phyloP scores from a whole-genome alignment of 2,329 filamentous ascomycete genomes.

The Periglandula ipomoeae region DNA sequence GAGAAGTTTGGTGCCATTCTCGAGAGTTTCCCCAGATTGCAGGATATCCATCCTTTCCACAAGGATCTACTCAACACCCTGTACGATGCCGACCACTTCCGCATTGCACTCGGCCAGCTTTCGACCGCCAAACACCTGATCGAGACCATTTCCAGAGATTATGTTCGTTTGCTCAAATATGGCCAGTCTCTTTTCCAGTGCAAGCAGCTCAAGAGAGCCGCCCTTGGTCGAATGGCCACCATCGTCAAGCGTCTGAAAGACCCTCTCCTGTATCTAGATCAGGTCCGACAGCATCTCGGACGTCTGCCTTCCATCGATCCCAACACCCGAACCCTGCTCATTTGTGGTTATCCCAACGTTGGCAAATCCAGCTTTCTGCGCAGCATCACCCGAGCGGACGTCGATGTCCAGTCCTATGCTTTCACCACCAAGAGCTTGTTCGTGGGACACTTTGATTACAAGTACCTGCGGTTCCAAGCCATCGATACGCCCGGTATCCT shows the following conservation, averaged over 20 bases:
- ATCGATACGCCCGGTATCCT: constrained; percentile 98
- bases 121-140: constrained; percentile 95
- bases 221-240: constrained; percentile 95
- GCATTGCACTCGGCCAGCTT: constrained; percentile 90
- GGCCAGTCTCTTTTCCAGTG: constrained; percentile 96
- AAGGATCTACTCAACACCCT: constrained; percentile 80
- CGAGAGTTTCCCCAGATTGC: constrained; percentile 83
- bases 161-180: constrained; percentile 87
- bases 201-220: constrained; percentile 96
- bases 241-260: constrained; percentile 93
- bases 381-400: constrained; percentile 87
- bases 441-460: constrained; percentile 96
- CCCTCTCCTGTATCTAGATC: constrained; percentile 88
- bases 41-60: constrained; percentile 94
- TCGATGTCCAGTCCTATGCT: constrained; percentile 94
- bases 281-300: constrained; percentile 84
- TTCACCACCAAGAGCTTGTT: constrained; percentile 98
- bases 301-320: constrained; percentile 98
- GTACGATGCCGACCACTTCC: constrained; percentile 97
- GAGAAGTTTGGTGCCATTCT: constrained; percentile 90
- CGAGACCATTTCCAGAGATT: constrained; percentile 92
- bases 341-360: constrained; percentile 96
- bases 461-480: constrained; percentile 54
- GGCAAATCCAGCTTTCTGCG: constrained; percentile 95
- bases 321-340: constrained; percentile 89